Percentiles rank a stretch among this genome's conserved stretches.
phyloP scores from a whole-genome alignment of 768 basidiomycete genomes.

The Lactarius akahatsu region DNA sequence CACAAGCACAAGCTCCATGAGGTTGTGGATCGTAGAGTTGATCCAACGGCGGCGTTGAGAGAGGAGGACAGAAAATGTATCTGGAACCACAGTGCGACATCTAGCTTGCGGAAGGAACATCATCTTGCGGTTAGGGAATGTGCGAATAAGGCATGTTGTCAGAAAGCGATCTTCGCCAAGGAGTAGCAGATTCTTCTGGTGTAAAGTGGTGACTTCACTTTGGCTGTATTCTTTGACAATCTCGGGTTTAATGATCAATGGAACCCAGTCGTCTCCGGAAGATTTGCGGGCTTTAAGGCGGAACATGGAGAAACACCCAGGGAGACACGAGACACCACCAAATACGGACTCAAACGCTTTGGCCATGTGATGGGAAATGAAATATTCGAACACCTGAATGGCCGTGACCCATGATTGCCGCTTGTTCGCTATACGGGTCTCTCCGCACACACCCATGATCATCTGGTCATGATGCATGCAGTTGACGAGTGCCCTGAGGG shows the following conservation, averaged over 20 bases:
- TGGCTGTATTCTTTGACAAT: constrained; percentile 98
- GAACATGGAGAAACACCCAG: constrained; percentile 99
- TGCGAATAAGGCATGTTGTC: constrained; percentile 92
- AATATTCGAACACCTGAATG: constrained; percentile 98
- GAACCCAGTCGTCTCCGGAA: constrained; percentile 94
- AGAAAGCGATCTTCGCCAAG: constrained; percentile 99
- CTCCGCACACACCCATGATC: constrained; percentile 99
- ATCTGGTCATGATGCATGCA: constrained; percentile 98
- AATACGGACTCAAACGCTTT: constrained; percentile 99
- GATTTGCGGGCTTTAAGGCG: constrained; percentile 89
- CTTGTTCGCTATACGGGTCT: constrained; percentile 98
- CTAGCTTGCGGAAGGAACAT: constrained; percentile 97
- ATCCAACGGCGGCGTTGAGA: constrained; percentile 99
- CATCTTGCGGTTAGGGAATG: constrained; percentile 99
- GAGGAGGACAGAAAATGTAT: constrained; percentile 88
- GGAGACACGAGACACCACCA: constrained; percentile 97
- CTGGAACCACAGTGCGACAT: constrained; percentile 94
- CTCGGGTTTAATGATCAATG: constrained; percentile 93
- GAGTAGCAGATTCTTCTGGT: constrained; percentile 95
- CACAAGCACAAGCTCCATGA: constrained; percentile 97
- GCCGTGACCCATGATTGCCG: constrained; percentile 97
- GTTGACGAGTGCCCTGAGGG: constrained; percentile 88
- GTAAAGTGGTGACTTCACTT: constrained; percentile 86
- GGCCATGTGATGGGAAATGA: constrained; percentile 97
- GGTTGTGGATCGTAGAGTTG: constrained; percentile 98